phyloP scores from a whole-genome alignment of 768 basidiomycete species.

The Termitomyces bulborhizus region DNA sequence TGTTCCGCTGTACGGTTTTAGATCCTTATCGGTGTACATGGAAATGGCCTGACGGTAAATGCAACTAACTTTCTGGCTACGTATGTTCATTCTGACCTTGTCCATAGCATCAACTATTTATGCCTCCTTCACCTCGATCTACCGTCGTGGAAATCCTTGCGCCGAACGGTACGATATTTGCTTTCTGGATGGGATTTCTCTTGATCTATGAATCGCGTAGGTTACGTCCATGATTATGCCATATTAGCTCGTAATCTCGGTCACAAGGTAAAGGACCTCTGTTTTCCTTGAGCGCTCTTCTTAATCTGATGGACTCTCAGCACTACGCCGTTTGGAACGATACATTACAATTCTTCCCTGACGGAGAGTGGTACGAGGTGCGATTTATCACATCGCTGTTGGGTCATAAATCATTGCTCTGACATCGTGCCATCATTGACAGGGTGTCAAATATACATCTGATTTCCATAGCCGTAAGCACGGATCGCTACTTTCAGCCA shows the following conservation, averaged over 20 bases:
- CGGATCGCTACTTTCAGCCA: neutral
- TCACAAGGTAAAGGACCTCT: constrained; percentile 23
- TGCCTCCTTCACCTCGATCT: constrained; percentile 56
- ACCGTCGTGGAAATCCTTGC: constrained; percentile 69
- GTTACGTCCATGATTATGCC: constrained; percentile 35
- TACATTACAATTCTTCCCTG: constrained; percentile 35
- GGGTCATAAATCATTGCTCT: neutral
- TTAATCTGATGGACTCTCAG: constrained; percentile 6
- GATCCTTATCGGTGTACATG: constrained; percentile 63
- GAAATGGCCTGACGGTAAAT: constrained; percentile 58
- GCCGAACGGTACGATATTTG: constrained; percentile 37
- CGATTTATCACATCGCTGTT: neutral
- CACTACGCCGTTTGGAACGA: constrained; percentile 72
- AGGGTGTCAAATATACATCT: constrained; percentile 1
- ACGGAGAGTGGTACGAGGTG: constrained; percentile 24
- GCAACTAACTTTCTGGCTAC: neutral
- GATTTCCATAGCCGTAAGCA: constrained; percentile 7
- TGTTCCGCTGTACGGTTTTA: constrained; percentile 14
- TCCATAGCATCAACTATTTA: constrained; percentile 53
- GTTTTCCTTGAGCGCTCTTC: neutral
- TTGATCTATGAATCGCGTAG: constrained; percentile 12
- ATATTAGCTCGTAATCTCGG: constrained; percentile 39
- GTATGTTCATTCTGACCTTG: neutral
- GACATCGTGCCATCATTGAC: neutral
- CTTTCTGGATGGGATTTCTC: neutral